These are phyloP conservation scores for Sporothrix pallida DNA, from an alignment of 2,329 filamentous ascomycete species.

Conservation along the genomic window DNA sequence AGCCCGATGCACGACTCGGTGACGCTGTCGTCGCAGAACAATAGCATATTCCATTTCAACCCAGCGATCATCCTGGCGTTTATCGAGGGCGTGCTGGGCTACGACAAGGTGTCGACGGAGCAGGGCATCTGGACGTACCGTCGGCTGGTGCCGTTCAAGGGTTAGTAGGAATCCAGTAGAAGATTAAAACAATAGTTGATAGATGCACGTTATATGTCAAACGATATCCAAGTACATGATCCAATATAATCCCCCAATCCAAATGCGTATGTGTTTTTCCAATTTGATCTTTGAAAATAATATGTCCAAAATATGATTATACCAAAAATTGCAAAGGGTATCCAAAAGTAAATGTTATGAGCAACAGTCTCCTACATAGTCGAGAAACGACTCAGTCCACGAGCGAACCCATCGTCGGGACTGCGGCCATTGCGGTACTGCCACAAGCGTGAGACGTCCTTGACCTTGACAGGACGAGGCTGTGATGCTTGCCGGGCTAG, in stretches of 20 bases:
- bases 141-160: constrained; percentile 33
- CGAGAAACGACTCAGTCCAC: background rate
- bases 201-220: background rate
- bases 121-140: constrained; percentile 36
- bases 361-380: constrained; percentile 7
- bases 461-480: constrained; percentile 56
- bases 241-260: background rate
- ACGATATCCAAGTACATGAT: background rate
- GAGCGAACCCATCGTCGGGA: constrained; percentile 50
- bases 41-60: constrained; percentile 46
- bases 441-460: constrained; percentile 67
- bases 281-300: no score
- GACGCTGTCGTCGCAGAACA: constrained; percentile 46
- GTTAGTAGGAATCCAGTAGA: background rate
- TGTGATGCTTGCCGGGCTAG: constrained; percentile 35
- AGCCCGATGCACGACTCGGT: constrained; percentile 53
- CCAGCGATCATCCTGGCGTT: constrained; percentile 53
- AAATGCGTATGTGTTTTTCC: background rate
- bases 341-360: background rate
- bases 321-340: constrained; percentile 6
- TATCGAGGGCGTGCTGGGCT: constrained; percentile 56
- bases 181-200: background rate
- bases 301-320: background rate
- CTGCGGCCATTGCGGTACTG: constrained; percentile 65
- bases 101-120: constrained; percentile 43